Conservation (phyloP, 352 stramenopile species). For the Phytophthora sp. region DNA sequence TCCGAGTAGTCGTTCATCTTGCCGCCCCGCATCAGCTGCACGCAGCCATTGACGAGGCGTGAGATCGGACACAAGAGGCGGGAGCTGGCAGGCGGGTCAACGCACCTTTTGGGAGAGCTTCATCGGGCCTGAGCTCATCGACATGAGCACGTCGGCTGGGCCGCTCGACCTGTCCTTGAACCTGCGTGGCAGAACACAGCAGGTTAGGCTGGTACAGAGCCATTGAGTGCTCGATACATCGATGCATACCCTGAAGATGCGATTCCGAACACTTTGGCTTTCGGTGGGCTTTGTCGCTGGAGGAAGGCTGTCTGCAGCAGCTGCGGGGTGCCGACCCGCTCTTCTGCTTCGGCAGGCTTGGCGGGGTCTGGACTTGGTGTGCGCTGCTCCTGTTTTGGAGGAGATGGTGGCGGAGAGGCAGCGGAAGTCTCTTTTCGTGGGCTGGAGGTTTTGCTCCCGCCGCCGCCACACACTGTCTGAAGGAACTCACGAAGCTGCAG, state of each 20-base stretch:
- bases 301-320: conserved; percentile 72
- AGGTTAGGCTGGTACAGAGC: not conserved
- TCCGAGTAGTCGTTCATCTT: conserved; percentile 83
- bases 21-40: conserved; percentile 67
- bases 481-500: conserved; percentile 72
- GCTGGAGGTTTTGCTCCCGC: conserved; percentile 18
- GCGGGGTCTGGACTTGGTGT: conserved; percentile 15
- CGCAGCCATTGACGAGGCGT: not conserved
- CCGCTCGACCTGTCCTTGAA: conserved; percentile 57
- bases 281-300: conserved; percentile 57
- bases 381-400: conserved; percentile 24
- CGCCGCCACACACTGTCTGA: conserved; percentile 43
- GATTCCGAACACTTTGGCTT: conserved; percentile 61
- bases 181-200: conserved; percentile 25
- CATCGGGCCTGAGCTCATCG: conserved; percentile 61
- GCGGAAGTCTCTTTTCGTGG: conserved; percentile 28
- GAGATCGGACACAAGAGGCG: conserved; percentile 1
- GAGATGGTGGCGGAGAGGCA: conserved; percentile 15
- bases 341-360: conserved; percentile 11
- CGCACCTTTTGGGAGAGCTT: conserved; percentile 71
- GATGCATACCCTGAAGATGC: conserved; percentile 45
- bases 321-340: conserved; percentile 40
- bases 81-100: not conserved
- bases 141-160: conserved; percentile 60
- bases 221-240: no score